These are phyloP conservation scores for Starmerella bacillaris DNA, from an alignment of 805 yeast species.

Conservation along the genomic window DNA sequence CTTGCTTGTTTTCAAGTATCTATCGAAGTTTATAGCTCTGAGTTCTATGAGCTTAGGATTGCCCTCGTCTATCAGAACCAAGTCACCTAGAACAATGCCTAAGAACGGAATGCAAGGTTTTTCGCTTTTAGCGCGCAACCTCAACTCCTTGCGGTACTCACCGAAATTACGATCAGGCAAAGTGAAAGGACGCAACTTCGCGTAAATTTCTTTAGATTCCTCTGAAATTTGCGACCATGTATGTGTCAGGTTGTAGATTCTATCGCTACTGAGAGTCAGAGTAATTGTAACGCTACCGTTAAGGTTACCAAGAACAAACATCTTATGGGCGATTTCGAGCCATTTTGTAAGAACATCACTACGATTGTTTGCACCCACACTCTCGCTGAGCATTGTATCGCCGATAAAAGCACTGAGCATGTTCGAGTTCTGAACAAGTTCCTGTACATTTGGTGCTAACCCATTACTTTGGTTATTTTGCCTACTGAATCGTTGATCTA, in stretches of 20 bases:
- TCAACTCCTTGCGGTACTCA: conserved; percentile 20
- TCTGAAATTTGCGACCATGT: conserved; percentile 22
- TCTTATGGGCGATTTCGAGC: conserved; percentile 23
- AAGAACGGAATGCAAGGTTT: conserved; percentile 24
- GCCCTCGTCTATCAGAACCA: conserved; percentile 25
- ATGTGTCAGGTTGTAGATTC: conserved; percentile 21
- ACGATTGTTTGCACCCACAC: conserved; percentile 19
- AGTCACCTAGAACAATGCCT: conserved; percentile 23
- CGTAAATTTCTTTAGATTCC: conserved; percentile 16
- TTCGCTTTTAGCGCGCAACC: conserved; percentile 12
- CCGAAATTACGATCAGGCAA: conserved; percentile 24
- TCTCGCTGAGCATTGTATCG: conserved; percentile 21
- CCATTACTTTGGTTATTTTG: conserved; percentile 8
- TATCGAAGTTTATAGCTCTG: conserved; percentile 22
- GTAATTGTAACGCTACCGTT: conserved; percentile 22
- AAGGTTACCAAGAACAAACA: conserved; percentile 20
- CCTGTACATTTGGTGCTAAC: conserved; percentile 15
- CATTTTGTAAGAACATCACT: conserved; percentile 23
- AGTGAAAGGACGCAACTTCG: conserved; percentile 17
- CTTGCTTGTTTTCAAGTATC: conserved; percentile 19
- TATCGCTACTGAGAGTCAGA: conserved; percentile 22
- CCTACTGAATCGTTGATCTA: conserved; percentile 22
- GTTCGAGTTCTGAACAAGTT: conserved; percentile 20
- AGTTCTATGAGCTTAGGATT: conserved; percentile 18
- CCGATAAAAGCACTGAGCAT: conserved; percentile 24